Percentiles rank a stretch among this genome's conserved stretches.
phyloP scores from a whole-genome alignment of 257 asterid species.

The Thymus quinquecostatus region DNA sequence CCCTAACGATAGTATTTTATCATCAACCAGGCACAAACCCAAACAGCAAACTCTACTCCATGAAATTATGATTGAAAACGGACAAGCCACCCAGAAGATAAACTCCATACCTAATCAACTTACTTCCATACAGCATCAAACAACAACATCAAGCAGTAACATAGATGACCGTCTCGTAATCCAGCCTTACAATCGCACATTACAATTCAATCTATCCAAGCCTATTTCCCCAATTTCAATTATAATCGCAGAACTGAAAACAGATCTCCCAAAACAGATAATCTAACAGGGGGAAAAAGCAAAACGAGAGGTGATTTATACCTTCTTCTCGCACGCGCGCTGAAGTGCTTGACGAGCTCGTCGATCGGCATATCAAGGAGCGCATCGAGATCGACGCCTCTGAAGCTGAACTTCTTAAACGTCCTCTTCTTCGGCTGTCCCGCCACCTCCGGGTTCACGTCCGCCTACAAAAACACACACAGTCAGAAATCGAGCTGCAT shows the following conservation, averaged over 20 bases:
- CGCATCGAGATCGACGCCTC: slow-evolving; percentile 80
- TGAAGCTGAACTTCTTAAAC: slow-evolving; percentile 73
- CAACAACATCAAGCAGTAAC: background rate
- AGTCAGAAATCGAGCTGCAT: background rate
- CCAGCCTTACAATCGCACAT: background rate
- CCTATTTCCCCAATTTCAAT: background rate
- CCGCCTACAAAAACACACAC: slow-evolving; percentile 46
- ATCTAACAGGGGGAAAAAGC: background rate
- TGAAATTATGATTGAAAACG: background rate
- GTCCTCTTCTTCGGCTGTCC: slow-evolving; percentile 67
- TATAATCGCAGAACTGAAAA: background rate
- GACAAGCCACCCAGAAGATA: background rate
- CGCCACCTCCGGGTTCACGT: slow-evolving; percentile 54
- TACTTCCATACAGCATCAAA: background rate
- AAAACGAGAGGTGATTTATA: background rate
- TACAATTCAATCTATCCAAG: background rate
- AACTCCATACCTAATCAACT: background rate
- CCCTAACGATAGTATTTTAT: background rate
- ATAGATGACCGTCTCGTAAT: background rate
- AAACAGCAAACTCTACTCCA: background rate
- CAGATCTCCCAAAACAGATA: background rate
- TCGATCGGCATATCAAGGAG: slow-evolving; percentile 81
- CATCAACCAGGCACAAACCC: background rate
- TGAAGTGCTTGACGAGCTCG: slow-evolving; percentile 73
- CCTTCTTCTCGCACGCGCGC: slow-evolving; percentile 84